Base-by-base conservation (phyloP, 1,284 basidiomycete genomes). In the Rhodotorula sp. region DNA sequence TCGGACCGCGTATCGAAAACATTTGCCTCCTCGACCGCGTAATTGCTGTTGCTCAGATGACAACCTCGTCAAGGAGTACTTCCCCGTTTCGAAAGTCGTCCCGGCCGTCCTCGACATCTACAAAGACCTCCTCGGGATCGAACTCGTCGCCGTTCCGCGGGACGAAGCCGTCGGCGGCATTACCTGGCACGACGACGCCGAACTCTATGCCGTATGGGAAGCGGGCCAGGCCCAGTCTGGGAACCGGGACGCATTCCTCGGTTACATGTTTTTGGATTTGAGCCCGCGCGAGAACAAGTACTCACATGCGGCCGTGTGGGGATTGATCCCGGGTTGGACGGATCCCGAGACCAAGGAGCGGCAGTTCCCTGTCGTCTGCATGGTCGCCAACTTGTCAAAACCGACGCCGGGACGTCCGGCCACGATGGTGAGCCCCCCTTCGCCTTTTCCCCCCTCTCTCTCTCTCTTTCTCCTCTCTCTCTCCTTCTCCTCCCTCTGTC, bases 371-470 rank as follows among this genome's bases (percentile, higher is more conserved):
- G 70, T 72, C 14, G 72, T 75, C 7, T 63, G 55, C 15, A 92
- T 93, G 91, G 91, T 93, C 12, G 91, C 91, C 38, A 93, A 93
- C 80, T 85, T 93, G 5, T 89, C 91, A 4, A 93, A 93, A 79
- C 85, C 89, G 4, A 91, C 90, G 0, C 86, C 88, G 0, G 87
- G 88, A 2, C 87, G 88, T 71, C 90, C 91, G 1, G 91, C 91
- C 19, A 83, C 93, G 38, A 90, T 94, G 90, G 84, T 87, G 50
- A 91, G 54, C 31, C 28, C 54, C 38, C 38, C 38, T 10, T 43
- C 38, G 38, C 38, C 38, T 43, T 43, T 43, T 8, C 38, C 10
- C 10, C 38, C 10, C 10, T 43, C 38, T 43, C 38, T 43, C 38
- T 38, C 28, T 28, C 34, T 34, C 34, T 34, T 34, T 34, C 34